phyloP scores from a whole-genome alignment of 1,284 basidiomycete genomes.

The Lignosus rhinocerotis region DNA sequence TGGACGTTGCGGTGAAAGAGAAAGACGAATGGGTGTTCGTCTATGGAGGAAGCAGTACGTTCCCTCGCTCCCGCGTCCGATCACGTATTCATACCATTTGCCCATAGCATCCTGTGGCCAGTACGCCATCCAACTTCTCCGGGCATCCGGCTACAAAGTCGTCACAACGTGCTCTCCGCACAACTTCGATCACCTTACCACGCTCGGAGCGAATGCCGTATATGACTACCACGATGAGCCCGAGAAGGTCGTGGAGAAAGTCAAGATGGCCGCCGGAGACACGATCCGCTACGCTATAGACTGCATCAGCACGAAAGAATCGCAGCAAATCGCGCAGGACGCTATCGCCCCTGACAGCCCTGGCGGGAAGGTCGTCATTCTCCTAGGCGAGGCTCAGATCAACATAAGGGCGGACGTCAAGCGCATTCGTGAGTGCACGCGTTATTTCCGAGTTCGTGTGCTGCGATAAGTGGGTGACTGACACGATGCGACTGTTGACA shows the following conservation, averaged over 20 bases:
- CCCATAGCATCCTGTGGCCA: constrained; percentile 37
- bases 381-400: background rate
- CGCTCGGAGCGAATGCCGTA: constrained; percentile 42
- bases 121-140: constrained; percentile 45
- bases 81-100: no score
- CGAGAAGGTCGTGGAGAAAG: constrained; percentile 15
- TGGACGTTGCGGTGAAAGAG: constrained; percentile 3
- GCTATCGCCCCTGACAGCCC: constrained; percentile 12
- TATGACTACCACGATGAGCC: constrained; percentile 33
- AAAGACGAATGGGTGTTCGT: constrained; percentile 30
- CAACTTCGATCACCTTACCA: constrained; percentile 39
- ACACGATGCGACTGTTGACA: background rate
- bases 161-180: constrained; percentile 41
- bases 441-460: no score
- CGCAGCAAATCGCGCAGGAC: constrained; percentile 21
- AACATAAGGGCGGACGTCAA: constrained; percentile 3
- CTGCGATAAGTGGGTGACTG: background rate
- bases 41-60: constrained; percentile 32
- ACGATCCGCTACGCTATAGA: constrained; percentile 23
- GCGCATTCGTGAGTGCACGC: background rate
- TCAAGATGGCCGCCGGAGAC: constrained; percentile 24
- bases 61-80: background rate
- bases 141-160: constrained; percentile 41
- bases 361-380: constrained; percentile 21
- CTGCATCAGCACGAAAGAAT: constrained; percentile 16